Evolutionary conservation across 495 filamentous ascomycete genomes (phyloP), one percentile per base, ranked within the genome.

Genomic region (Xylaria nigripes): DNA sequence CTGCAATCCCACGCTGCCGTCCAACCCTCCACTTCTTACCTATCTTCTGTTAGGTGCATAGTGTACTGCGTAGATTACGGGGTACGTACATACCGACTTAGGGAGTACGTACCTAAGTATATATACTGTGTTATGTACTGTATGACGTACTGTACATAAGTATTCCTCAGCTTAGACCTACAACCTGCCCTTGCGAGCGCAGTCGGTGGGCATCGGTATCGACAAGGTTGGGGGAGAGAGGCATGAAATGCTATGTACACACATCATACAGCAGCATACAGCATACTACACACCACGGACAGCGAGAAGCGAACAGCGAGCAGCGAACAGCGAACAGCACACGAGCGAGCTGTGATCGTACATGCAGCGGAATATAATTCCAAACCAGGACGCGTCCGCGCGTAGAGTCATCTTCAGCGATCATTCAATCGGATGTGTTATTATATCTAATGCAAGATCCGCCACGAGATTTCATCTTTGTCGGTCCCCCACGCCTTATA

Each of bases 391-490:
- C 51, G 45, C 42, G n/a, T 15, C 44, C 50, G 27, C 27, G 25
- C 3, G n/a, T n/a, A n/a, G 38, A 21, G 21, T 45, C 50, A 30
- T 19, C 29, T 27, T 40, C 22, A 46, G 23, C 27, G 42, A 45
- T 54, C 21, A 45, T 34, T 47, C 51, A 29, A 40, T 40, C 36
- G 36, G 36, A 40, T 40, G 18, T 40, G n/a, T 40, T 40, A 40
- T 16, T 40, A 24, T 30, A 24, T 46, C 30, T 44, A 8, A 53
- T 54, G 51, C 51, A 54, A 54, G 51, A 54, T 54, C 44, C 51
- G 32, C 51, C 51, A 54, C 51, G 51, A 54, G 51, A 54, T 54
- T 48, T 18, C 8, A 43, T 38, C 19, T 25, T 23, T 30, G 43
- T 46, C 12, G 44, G 16, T 5, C 18, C 21, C 24, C 32, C 32